Percentiles rank a stretch among this genome's conserved stretches.
These are phyloP conservation scores for Trichoderma guizhouense DNA, from an alignment of 2,329 filamentous ascomycete genomes.

Conservation along the genomic window DNA sequence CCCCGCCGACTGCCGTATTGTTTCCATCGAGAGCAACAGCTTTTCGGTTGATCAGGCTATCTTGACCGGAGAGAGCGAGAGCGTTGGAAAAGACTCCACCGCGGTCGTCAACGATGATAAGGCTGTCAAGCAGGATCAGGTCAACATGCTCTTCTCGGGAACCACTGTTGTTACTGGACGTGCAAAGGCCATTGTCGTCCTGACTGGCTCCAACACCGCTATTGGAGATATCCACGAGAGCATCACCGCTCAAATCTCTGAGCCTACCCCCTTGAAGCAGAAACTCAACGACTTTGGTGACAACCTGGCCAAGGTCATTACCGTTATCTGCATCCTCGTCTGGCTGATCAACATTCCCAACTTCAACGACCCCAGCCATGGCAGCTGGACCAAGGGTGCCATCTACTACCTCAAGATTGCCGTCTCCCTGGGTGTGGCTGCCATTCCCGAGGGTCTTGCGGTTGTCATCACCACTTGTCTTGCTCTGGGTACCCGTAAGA, in stretches of 20 bases:
- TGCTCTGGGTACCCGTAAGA: slow-evolving; percentile 92
- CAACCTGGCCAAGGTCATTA: slow-evolving; percentile 94
- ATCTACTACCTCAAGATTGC: slow-evolving; percentile 99
- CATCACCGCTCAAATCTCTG: slow-evolving; percentile 95
- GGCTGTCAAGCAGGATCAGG: slow-evolving; percentile 94
- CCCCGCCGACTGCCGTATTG: slow-evolving; percentile 86
- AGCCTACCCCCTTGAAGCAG: slow-evolving; percentile 95
- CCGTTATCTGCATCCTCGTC: slow-evolving; percentile 90
- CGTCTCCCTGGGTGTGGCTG: slow-evolving; percentile 94
- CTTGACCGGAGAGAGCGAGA: slow-evolving; percentile 95
- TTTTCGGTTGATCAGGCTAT: slow-evolving; percentile 97
- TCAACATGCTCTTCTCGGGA: slow-evolving; percentile 97
- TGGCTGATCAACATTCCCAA: slow-evolving; percentile 99
- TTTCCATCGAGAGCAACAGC: slow-evolving; percentile 93
- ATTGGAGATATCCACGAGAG: slow-evolving; percentile 99
- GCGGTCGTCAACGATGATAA: slow-evolving; percentile 68
- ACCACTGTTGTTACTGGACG: slow-evolving; percentile 95
- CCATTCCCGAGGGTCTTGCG: slow-evolving; percentile 94
- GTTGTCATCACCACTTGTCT: slow-evolving; percentile 99
- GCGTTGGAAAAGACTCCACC: slow-evolving; percentile 77
- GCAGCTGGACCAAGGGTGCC: slow-evolving; percentile 91
- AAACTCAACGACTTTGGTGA: slow-evolving; percentile 99
- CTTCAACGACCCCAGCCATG: slow-evolving; percentile 92
- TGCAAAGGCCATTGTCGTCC: slow-evolving; percentile 83
- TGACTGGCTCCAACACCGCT: slow-evolving; percentile 86